Base-by-base conservation (phyloP, 75 land plant genomes). In the Isoetes taiwanensis region DNA sequence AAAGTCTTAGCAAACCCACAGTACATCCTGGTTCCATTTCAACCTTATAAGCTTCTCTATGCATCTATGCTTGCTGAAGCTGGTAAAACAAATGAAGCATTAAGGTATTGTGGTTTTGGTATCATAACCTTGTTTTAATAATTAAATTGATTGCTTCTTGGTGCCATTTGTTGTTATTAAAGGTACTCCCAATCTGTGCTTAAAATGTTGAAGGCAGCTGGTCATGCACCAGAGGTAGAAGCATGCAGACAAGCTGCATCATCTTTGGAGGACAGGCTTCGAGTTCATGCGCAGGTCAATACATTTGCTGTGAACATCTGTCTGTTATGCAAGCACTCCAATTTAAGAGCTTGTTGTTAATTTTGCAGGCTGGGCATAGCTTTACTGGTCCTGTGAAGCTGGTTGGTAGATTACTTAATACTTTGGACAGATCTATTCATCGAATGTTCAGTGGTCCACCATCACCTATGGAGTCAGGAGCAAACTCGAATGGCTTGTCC, bases 11-110 rank as follows among this genome's bases (percentile, higher is more conserved):
- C 95, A 37, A 93, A 93, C 56, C 78, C 98, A 46, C 98, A 93
- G 74, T 84, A 64, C 63, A 46, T 77, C 46, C 43, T 87, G 20
- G 60, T 76, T 38, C 80, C 95, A n/a, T 87, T 93, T 63, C 98
- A 87, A 63, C 90, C 98, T 42, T 93, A 84, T 56, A 93, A 93
- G 77, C 70, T 93, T 5, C 58, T 93, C 12, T 93, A 93, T 81
- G 98, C 98, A 27, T 43, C 75, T 63, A 93, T 93, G 98, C 72
- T 93, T 31, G 85, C 84, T 10, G 98, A 93, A 78, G 80, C 76
- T 43, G 98, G 98, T 24, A 93, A 81, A 43, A 57, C 80, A 30
- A 71, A 77, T 20, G 98, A 93, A 32, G 66, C 95, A 24, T 54
- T 84, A 40, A 93, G 74, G 98, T 93, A 72, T 38, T 58, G 37